Evolutionary conservation across 2,329 filamentous ascomycete genomes (phyloP).

Genomic region (Nothophaeocryptopus gaeumannii): DNA sequence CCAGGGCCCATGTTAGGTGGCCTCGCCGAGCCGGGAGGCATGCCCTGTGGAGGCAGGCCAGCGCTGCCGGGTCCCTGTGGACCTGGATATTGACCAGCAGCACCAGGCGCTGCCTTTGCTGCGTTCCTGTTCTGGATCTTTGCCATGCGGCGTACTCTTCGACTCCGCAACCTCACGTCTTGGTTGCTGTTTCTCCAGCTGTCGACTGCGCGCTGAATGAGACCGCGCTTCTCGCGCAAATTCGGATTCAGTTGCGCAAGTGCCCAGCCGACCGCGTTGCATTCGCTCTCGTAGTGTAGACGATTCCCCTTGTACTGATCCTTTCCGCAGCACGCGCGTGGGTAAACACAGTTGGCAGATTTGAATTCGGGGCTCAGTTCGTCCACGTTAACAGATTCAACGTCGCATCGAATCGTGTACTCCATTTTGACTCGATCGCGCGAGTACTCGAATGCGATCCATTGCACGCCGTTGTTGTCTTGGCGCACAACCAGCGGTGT

Average conservation of each 20-base stretch:
- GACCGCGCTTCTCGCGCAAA: conserved; percentile 84
- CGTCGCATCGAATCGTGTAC: conserved; percentile 96
- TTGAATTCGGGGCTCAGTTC: conserved; percentile 85
- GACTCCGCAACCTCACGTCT: conserved; percentile 84
- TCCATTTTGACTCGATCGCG: conserved; percentile 98
- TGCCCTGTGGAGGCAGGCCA: conserved; percentile 60
- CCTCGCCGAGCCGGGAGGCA: conserved; percentile 54
- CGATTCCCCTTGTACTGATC: conserved; percentile 96
- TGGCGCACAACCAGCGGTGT: conserved; percentile 91
- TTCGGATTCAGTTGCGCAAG: conserved; percentile 88
- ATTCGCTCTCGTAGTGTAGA: conserved; percentile 94
- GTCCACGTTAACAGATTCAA: conserved; percentile 92
- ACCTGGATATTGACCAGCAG: conserved; percentile 60
- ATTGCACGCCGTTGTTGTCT: conserved; percentile 94
- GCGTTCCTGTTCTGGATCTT: conserved; percentile 77
- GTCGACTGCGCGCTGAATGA: conserved; percentile 96
- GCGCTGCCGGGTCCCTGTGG: conserved; percentile 57
- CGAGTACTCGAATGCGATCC: conserved; percentile 98
- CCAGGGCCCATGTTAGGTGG: conserved; percentile 62
- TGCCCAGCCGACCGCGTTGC: conserved; percentile 99
- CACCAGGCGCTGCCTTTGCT: conserved; percentile 22
- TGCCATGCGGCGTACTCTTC: conserved; percentile 88
- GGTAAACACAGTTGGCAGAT: conserved; percentile 97
- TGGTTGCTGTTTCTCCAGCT: conserved; percentile 99
- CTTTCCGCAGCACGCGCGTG: conserved; percentile 88